Conservation (phyloP, 2,329 filamentous ascomycete genomes). For the Aspergillus eucalypticola region DNA sequence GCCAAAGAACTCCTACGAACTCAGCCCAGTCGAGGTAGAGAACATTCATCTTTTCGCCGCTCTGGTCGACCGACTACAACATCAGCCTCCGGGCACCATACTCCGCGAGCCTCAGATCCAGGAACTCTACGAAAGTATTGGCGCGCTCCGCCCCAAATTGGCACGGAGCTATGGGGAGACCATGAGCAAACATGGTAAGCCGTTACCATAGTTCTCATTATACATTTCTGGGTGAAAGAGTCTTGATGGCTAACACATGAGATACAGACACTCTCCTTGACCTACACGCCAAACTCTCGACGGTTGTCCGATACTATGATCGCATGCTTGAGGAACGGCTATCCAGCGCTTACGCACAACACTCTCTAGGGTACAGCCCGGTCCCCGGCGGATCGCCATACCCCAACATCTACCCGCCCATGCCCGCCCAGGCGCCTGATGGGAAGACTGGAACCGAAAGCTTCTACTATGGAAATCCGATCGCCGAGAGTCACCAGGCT, state of each 20-base stretch:
- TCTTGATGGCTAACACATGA: slow-evolving; percentile 20
- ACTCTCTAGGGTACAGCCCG: slow-evolving; percentile 63
- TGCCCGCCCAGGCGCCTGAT: slow-evolving; percentile 58
- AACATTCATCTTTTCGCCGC: slow-evolving; percentile 97
- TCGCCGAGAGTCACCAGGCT: slow-evolving; percentile 48
- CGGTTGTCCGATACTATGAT: slow-evolving; percentile 96
- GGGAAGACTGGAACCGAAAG: slow-evolving; percentile 65
- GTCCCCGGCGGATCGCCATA: slow-evolving; percentile 51
- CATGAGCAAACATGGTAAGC: slow-evolving; percentile 96
- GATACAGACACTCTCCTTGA: slow-evolving; percentile 81
- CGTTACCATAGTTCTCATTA: neutral
- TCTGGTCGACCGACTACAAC: slow-evolving; percentile 88
- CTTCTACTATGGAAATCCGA: slow-evolving; percentile 73
- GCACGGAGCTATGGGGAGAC: slow-evolving; percentile 96
- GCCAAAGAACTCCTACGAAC: slow-evolving; percentile 90
- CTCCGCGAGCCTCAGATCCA: slow-evolving; percentile 97
- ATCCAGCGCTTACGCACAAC: slow-evolving; percentile 87
- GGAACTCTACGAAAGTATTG: slow-evolving; percentile 96
- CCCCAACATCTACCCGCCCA: slow-evolving; percentile 69
- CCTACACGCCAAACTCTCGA: slow-evolving; percentile 90
- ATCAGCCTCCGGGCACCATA: slow-evolving; percentile 92
- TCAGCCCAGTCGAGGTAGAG: slow-evolving; percentile 90
- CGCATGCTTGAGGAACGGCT: slow-evolving; percentile 95
- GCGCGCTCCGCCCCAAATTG: slow-evolving; percentile 86
- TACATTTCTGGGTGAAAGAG: neutral